Conservation (phyloP, 2,329 filamentous ascomycete genomes). For the Botrytis fabae region DNA sequence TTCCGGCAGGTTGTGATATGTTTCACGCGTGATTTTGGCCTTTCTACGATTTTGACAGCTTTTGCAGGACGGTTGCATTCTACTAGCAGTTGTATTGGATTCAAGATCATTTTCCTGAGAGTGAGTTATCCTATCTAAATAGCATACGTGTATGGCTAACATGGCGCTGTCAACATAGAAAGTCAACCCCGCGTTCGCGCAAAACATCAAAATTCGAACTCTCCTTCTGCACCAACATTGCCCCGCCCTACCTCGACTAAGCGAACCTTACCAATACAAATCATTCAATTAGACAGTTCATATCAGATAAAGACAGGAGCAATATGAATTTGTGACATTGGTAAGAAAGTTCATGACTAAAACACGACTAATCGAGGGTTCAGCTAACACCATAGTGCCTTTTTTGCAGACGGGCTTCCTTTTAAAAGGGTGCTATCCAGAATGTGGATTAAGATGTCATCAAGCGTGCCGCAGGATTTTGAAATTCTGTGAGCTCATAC, state of each 20-base stretch:
- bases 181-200: neutral
- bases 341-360: fast-evolving
- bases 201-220: neutral
- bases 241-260: neutral
- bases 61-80: neutral
- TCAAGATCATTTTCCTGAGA: fast-evolving
- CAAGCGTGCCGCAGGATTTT: neutral
- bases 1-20: neutral
- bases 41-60: neutral
- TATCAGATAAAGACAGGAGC: fast-evolving
- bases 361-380: neutral
- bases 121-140: neutral
- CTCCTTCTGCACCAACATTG: neutral
- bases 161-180: neutral
- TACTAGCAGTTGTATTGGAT: fast-evolving
- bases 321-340: fast-evolving
- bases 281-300: fast-evolving
- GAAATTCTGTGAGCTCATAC: neutral
- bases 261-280: neutral
- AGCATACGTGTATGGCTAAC: neutral
- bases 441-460: neutral
- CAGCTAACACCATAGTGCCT: neutral
- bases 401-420: neutral
- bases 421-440: neutral
- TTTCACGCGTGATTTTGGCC: neutral